Evolutionary conservation across 2,329 filamentous ascomycete genomes (phyloP), one percentile per base, ranked within the genome.

Genomic region (Scolecobasidium constrictum): DNA sequence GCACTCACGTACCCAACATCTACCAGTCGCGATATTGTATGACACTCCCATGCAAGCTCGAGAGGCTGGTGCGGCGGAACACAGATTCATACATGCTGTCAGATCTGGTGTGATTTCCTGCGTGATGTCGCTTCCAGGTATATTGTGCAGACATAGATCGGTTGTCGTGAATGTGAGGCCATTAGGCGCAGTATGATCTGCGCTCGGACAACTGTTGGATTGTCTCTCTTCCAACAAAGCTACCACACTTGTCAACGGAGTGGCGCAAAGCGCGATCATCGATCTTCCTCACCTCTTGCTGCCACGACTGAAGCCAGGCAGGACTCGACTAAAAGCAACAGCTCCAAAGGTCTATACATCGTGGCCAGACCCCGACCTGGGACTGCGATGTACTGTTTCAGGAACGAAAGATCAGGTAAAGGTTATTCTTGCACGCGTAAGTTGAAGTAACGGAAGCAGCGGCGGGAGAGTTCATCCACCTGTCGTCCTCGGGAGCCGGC

Each of bases 41-140:
- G 39, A 19, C 18, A 42, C n/a, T 15, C 39, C 39, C 17, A 20
- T 31, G 17, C 39, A 42, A 2, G 21, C 26, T 33, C 18, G 26
- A 7, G 16, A 20, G 6, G 17, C 18, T 18, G 26, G 39, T 31
- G 39, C 23, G 35, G 16, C 13, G 16, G 23, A 22, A 18, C 39
- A 42, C 21, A 31, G 21, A 42, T 19, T 35, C 39, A 20, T 35
- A 33, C 17, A 42, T 21, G 11, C 17, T 13, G 5, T 18, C 12
- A 15, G n/a, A n/a, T 31, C 26, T 20, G 35, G 21, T 15, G 26
- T 16, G 12, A 21, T 21, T 11, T 22, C 15, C 15, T 20, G 28
- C 16, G 26, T 18, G 16, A 42, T 31, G 21, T 42, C 39, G 17
- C 2, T 15, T 11, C 39, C 39, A 5, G 39, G 39, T 13, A 42